Conservation (phyloP, 345 rosid species). For the Salix koriyanagi region DNA sequence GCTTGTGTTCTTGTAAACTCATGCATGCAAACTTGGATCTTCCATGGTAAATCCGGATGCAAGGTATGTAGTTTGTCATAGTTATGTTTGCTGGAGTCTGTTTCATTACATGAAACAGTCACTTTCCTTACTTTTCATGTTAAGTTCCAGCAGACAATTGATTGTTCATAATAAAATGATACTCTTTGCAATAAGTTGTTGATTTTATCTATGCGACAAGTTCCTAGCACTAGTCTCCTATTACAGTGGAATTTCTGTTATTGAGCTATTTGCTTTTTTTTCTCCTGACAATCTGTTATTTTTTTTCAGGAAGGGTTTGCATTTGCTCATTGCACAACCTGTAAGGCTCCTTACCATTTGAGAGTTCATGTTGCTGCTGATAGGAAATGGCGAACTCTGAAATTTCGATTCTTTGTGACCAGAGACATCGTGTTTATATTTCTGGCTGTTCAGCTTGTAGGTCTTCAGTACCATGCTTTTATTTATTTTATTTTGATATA, state of each 20-base stretch:
- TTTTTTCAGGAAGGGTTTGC: slow-evolving; percentile 92
- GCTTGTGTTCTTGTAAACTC: background rate
- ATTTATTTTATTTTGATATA: background rate
- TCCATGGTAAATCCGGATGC: background rate
- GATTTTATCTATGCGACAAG: background rate
- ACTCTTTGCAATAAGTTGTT: background rate
- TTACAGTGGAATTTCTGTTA: background rate
- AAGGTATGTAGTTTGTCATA: background rate
- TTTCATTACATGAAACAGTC: background rate
- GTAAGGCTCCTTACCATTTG: slow-evolving; percentile 96
- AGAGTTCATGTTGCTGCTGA: slow-evolving; percentile 97
- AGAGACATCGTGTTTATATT: slow-evolving; percentile 89
- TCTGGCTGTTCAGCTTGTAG: slow-evolving; percentile 87
- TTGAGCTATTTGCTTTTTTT: background rate
- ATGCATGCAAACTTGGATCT: background rate
- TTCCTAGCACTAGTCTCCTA: background rate
- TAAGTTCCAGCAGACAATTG: background rate
- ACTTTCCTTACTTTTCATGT: background rate
- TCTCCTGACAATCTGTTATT: background rate
- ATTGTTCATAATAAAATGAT: background rate
- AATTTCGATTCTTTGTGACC: slow-evolving; percentile 97
- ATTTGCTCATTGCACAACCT: slow-evolving; percentile 98
- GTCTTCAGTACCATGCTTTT: slow-evolving; percentile 18
- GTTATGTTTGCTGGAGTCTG: background rate
- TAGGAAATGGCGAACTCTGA: slow-evolving; percentile 90